Base-by-base conservation (phyloP, 495 filamentous ascomycete species). In the Xylaria cubensis region DNA sequence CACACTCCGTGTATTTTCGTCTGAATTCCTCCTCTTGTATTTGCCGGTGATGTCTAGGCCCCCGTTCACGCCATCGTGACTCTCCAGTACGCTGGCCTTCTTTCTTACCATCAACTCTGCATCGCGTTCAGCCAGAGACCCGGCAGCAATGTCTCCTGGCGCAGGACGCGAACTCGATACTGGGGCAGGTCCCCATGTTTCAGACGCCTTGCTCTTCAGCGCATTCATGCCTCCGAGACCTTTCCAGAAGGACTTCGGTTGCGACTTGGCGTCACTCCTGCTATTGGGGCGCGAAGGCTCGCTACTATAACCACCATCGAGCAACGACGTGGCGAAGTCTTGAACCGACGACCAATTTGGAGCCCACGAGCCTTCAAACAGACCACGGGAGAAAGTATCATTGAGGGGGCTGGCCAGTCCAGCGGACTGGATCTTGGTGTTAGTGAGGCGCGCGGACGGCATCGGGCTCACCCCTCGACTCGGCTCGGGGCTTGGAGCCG, bases 1-100 rank as follows among this genome's bases (percentile, higher is more conserved):
- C 13, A 78, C 72, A 39, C 67, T 69, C 41, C 77, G 78, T 21
- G 79, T 46, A 26, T 80, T 79, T 62, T 89, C 88, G 62, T 86
- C 83, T 26, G 87, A 89, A n/a, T 76, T 86, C 68, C 87, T 79
- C 73, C 83, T 80, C 77, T 90, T 90, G 74, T 84, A 86, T 66
- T 80, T 84, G 12, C 85, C 83, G 24, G 81, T 66, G 15, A 83
- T 77, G 71, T 88, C 85, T 62, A 86, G 64, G 2, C 81, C 82
- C n/a, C 82, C 82, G 67, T 85, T 86, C 5, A 83, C 80, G 2
- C 83, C 84, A 12, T 86, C 84, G 65, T 86, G 79, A 26, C 84
- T 85, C 69, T 89, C 85, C n/a, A 89, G 78, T 4, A 88, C 78
- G 66, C 83, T 85, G 29, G 81, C 82, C 50, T 76, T 86, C 74